These are phyloP conservation scores for Paraleonurus japonicus DNA, from an alignment of 257 asterid species.

Conservation along the genomic window DNA sequence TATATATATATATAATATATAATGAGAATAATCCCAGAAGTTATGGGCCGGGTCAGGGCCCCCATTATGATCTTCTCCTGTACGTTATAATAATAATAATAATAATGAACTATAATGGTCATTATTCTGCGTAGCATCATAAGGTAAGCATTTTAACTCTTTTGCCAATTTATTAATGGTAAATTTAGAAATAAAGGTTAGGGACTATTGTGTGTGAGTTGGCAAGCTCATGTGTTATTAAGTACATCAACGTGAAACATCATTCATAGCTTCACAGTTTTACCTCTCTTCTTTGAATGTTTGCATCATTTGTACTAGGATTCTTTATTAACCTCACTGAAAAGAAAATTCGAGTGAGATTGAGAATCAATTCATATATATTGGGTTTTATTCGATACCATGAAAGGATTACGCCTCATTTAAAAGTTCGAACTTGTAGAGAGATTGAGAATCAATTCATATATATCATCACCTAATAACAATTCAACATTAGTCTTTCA, in stretches of 20 bases:
- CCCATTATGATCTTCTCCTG: constrained; percentile 44
- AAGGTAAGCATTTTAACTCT: constrained; percentile 36
- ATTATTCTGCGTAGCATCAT: constrained; percentile 41
- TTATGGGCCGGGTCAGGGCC: background rate
- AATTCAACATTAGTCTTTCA: too few species aligned
- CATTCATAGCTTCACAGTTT: constrained; percentile 7
- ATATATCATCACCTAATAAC: too few species aligned
- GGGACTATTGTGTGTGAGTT: constrained; percentile 22
- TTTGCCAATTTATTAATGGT: constrained; percentile 30
- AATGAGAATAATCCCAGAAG: too few species aligned
- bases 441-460: too few species aligned
- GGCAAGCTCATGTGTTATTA: constrained; percentile 28
- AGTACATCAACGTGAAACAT: background rate
- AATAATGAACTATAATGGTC: constrained; percentile 18
- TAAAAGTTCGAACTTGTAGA: too few species aligned
- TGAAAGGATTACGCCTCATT: too few species aligned
- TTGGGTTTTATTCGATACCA: too few species aligned
- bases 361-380: too few species aligned
- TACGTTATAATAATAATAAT: constrained; percentile 24
- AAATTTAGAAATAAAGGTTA: constrained; percentile 27
- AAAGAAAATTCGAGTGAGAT: too few species aligned
- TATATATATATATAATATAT: too few species aligned
- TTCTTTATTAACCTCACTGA: too few species aligned
- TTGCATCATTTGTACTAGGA: background rate
- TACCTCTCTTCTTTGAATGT: background rate